A percentile compares a stretch with the other conserved stretches of the same genome.
Evolutionary conservation across 306 rosid species (phyloP).

Genomic region (Castanospermum australe): DNA sequence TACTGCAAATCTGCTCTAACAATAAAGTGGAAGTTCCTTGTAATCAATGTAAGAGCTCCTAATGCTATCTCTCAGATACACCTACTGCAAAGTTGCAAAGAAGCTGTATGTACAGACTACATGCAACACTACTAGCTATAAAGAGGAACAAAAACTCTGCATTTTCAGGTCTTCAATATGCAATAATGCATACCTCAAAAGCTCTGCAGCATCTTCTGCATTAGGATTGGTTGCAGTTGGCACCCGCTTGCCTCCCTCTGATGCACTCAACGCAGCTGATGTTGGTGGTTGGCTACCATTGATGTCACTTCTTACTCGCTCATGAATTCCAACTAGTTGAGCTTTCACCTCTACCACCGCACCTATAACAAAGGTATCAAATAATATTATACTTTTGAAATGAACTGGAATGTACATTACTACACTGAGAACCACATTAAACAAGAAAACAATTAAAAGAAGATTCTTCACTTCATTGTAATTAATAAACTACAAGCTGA

Average conservation of each 20-base stretch:
- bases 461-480: neutral
- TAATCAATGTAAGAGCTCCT: conserved; percentile 1
- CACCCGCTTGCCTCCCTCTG: conserved; percentile 58
- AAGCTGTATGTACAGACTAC: conserved; percentile 14
- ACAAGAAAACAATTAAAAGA: neutral
- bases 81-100: neutral
- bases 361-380: conserved; percentile 43
- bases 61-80: neutral
- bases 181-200: conserved; percentile 59
- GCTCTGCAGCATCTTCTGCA: conserved; percentile 94
- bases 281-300: conserved; percentile 61
- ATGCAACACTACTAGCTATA: neutral
- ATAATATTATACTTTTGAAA: neutral
- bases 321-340: conserved; percentile 92
- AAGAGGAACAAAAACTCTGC: neutral
- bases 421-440: neutral
- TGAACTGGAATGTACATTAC: neutral
- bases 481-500: neutral
- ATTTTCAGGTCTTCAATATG: neutral
- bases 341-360: conserved; percentile 81
- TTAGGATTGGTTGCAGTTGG: conserved; percentile 85
- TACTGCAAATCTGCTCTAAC: neutral
- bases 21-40: neutral
- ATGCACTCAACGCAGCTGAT: conserved; percentile 40
- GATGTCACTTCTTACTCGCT: conserved; percentile 90